Base-by-base conservation (phyloP, 495 filamentous ascomycete species). In the Lasiosphaeria hispida region DNA sequence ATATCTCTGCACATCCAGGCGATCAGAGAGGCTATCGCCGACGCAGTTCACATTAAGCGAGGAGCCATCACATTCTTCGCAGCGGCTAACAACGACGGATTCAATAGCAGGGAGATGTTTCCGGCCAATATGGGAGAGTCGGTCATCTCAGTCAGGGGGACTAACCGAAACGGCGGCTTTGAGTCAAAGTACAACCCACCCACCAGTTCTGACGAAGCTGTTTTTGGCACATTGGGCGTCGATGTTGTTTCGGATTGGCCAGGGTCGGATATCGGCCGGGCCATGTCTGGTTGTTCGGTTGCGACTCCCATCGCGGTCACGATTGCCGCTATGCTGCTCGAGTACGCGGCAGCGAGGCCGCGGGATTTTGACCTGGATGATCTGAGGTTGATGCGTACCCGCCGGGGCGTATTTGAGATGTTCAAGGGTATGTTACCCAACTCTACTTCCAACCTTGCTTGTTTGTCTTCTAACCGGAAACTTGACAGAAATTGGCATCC, bases 201-300 rank as follows among this genome's bases (percentile, higher is more conserved):
- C 8, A 3, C 35, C 7, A 57, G 55, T 48, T 48, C 43, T 30
- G 55, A 57, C 33, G 44, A 34, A 4, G 39, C 44, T 23, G 55
- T 57, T 5, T 57, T 57, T 37, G 55, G 55, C 15, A 57, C 55
- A 15, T 45, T 57, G 1, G 55, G 55, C 15, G 55, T 57, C 6
- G 55, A 57, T 33, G 55, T 57, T 9, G 11, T 57, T 7, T 57
- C 55, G 17, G 44, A 57, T 33, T 57, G 55, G 55, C 42, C 44
- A 18, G 44, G 23, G 30, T 2, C 30, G 23, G 43, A 42, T 19
- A 13, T 7, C 18, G 44, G 44, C 6, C 18, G 30, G 30, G 6
- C 8, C 10, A 53, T 53, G 36, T 53, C 51, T 10, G 51, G 51
- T 37, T 53, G 51, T 30, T 53, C 51, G 13, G 51, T 53, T 11